Percentiles rank a stretch among this genome's conserved stretches.
phyloP scores from a whole-genome alignment of 306 rosid species.

The Prunus mongolica region DNA sequence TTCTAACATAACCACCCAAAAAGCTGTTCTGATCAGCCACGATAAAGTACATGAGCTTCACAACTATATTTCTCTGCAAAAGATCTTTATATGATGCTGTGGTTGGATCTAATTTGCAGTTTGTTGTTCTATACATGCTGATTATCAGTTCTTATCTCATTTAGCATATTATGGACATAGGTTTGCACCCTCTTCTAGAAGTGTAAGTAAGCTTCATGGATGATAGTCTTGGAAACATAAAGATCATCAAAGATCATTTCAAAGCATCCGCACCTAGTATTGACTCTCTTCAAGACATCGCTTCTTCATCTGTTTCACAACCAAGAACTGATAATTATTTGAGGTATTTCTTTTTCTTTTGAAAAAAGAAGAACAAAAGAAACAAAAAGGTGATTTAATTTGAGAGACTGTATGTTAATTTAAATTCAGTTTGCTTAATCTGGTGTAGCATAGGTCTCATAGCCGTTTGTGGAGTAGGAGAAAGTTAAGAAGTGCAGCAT shows the following conservation, averaged over 20 bases:
- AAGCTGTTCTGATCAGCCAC: no score
- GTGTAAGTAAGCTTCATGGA: conserved; percentile 55
- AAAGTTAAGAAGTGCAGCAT: conserved; percentile 45
- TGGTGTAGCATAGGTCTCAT: conserved; percentile 45
- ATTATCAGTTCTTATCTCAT: neutral
- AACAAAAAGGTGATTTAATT: conserved; percentile 9
- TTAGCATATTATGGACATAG: conserved; percentile 1
- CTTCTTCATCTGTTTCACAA: conserved; percentile 35
- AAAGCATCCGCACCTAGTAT: conserved; percentile 41
- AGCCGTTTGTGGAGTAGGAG: conserved; percentile 35
- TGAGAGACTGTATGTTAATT: conserved; percentile 16
- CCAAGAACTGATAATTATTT: conserved; percentile 36
- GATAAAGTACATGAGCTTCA: neutral
- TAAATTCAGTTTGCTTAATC: conserved; percentile 20
- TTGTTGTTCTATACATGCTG: neutral
- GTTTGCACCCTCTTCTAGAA: conserved; percentile 6
- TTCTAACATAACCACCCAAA: no score
- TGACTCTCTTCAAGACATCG: conserved; percentile 40
- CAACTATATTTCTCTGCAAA: neutral
- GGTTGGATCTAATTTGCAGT: neutral
- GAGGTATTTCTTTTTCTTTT: conserved; percentile 30
- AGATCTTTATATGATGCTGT: neutral
- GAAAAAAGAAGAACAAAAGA: conserved; percentile 4
- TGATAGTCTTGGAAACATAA: conserved; percentile 60
- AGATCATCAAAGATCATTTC: conserved; percentile 72